Evolutionary conservation across 2,329 filamentous ascomycete species (phyloP).

Genomic region (Leptoxyphium fumago): DNA sequence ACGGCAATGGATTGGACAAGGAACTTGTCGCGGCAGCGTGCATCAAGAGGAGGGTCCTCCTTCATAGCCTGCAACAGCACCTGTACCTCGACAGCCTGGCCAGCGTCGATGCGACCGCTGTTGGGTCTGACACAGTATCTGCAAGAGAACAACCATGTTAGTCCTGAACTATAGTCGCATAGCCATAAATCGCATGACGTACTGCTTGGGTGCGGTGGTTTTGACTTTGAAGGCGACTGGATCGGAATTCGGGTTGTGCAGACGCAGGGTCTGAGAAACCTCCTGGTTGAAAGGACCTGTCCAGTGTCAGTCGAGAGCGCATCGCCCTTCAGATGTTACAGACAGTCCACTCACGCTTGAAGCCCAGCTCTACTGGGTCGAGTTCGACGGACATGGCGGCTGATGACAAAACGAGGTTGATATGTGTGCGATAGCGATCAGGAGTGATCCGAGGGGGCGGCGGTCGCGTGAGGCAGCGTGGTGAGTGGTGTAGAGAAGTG

Average conservation of each 20-base stretch:
- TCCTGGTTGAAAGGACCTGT: conserved; percentile 49
- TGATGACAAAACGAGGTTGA: conserved; percentile 1
- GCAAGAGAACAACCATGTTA: conserved; percentile 2
- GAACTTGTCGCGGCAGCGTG: conserved; percentile 94
- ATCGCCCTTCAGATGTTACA: not conserved
- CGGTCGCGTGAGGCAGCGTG: too few relatives aligned
- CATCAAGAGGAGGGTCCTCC: conserved; percentile 70
- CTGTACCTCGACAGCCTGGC: conserved; percentile 85
- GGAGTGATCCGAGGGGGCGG: too few relatives aligned
- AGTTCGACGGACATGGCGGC: conserved; percentile 84
- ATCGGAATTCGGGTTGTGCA: conserved; percentile 43
- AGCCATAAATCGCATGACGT: conserved; percentile 27
- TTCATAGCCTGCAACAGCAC: conserved; percentile 98
- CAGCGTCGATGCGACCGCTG: conserved; percentile 86
- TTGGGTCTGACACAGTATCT: conserved; percentile 98
- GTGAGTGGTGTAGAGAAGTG: too few relatives aligned
- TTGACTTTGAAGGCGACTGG: conserved; percentile 70
- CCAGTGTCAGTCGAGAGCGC: conserved; percentile 2
- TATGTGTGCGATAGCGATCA: not conserved
- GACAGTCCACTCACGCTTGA: conserved; percentile 56
- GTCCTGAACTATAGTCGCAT: not conserved
- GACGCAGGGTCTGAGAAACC: conserved; percentile 45
- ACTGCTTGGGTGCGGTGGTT: conserved; percentile 98
- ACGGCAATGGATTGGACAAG: conserved; percentile 85
- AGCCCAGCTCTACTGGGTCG: conserved; percentile 79